Percentiles rank a stretch among this genome's conserved stretches.
Evolutionary conservation across 345 rosid genomes (phyloP).

Genomic region (Populus alba): DNA sequence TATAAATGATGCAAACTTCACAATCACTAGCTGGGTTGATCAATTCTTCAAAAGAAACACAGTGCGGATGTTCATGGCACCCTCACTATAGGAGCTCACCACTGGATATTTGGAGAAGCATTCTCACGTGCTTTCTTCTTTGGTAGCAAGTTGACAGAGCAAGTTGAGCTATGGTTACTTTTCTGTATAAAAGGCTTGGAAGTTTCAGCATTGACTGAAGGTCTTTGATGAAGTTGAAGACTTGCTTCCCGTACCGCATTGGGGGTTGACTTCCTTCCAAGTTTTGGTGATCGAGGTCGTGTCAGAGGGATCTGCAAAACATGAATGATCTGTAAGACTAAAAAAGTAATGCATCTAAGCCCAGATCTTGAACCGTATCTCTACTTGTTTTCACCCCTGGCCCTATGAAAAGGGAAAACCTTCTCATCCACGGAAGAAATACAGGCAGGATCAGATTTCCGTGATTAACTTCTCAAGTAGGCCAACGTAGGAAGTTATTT

Average conservation of each 20-base stretch:
- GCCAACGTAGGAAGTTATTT: neutral
- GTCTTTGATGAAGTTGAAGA: slow-evolving; percentile 36
- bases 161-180: slow-evolving; percentile 27
- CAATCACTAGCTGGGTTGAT: neutral
- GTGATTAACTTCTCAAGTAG: neutral
- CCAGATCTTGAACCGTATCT: neutral
- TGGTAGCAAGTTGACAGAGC: slow-evolving; percentile 32
- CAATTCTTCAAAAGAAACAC: neutral
- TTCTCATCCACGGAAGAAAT: neutral
- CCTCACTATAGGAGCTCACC: slow-evolving; percentile 14
- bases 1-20: slow-evolving; percentile 9
- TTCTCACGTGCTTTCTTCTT: slow-evolving; percentile 55
- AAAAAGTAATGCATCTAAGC: neutral
- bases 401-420: neutral
- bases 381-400: neutral
- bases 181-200: slow-evolving; percentile 36
- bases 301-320: slow-evolving; percentile 42
- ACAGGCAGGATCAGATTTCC: neutral
- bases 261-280: slow-evolving; percentile 41
- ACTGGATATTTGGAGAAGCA: slow-evolving; percentile 64
- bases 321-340: slow-evolving; percentile 1
- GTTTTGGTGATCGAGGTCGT: slow-evolving; percentile 47
- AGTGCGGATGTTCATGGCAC: neutral
- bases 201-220: slow-evolving; percentile 29
- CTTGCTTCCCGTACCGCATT: slow-evolving; percentile 29